Conservation (phyloP, 805 yeast species). For the Kluyveromyces nonfermentans region DNA sequence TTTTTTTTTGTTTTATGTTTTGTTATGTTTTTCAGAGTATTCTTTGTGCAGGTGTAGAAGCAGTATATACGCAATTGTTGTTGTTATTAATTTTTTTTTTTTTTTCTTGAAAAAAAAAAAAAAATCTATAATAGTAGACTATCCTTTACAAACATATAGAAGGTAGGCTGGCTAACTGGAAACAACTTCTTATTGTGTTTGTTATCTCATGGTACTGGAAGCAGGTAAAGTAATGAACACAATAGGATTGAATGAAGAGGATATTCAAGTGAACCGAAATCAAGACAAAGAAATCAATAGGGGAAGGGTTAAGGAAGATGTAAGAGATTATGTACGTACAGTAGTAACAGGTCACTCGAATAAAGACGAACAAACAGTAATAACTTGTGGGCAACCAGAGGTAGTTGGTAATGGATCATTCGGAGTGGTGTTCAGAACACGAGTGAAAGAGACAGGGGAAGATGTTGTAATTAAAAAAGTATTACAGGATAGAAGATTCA, state of each 20-base stretch:
- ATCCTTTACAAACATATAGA: neutral
- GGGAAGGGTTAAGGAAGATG: conserved; percentile 18
- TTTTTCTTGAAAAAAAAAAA: too few relatives aligned
- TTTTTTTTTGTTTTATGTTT: too few relatives aligned
- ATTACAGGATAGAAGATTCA: conserved; percentile 89
- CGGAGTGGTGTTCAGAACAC: conserved; percentile 93
- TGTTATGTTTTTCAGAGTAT: too few relatives aligned
- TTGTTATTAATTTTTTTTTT: too few relatives aligned
- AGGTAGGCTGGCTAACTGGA: neutral
- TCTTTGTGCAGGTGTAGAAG: too few relatives aligned
- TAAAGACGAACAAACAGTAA: conserved; percentile 25
- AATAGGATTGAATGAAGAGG: neutral
- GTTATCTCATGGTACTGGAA: neutral
- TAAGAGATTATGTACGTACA: conserved; percentile 6
- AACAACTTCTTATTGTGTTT: neutral
- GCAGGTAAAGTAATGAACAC: neutral
- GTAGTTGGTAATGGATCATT: conserved; percentile 99
- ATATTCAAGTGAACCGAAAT: neutral
- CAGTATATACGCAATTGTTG: too few relatives aligned
- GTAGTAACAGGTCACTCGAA: conserved; percentile 18
- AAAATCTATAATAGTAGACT: neutral
- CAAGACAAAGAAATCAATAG: conserved; percentile 15
- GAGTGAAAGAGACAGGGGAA: conserved; percentile 60
- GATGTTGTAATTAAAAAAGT: conserved; percentile 92
- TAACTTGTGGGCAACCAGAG: conserved; percentile 72